Percentiles rank a stretch among this genome's conserved stretches.
These are phyloP conservation scores for Jamesozyma spencerorum DNA, from an alignment of 805 yeast species.

Conservation along the genomic window DNA sequence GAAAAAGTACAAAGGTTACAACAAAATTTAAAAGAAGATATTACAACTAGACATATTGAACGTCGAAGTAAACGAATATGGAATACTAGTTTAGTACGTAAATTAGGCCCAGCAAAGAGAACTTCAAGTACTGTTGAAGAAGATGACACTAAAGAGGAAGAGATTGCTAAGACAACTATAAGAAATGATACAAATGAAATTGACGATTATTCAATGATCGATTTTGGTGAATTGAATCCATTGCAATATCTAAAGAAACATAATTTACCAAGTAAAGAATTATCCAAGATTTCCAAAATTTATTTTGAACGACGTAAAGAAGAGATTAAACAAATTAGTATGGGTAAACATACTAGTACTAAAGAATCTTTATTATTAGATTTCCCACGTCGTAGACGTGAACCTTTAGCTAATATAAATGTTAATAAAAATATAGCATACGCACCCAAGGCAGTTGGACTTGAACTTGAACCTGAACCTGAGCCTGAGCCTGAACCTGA, in stretches of 20 bases:
- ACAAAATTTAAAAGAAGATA: constrained; percentile 22
- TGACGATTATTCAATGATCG: constrained; percentile 15
- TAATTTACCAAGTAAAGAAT: constrained; percentile 30
- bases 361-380: background rate
- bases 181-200: background rate
- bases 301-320: constrained; percentile 33
- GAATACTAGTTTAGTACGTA: constrained; percentile 16
- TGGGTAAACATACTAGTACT: constrained; percentile 17
- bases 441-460: too few relatives aligned
- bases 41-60: constrained; percentile 18
- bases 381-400: background rate
- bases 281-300: constrained; percentile 30
- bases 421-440: background rate
- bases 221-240: constrained; percentile 34
- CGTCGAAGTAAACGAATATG: constrained; percentile 24
- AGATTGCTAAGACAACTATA: background rate
- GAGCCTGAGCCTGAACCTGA: too few relatives aligned
- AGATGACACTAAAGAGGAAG: background rate
- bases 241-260: constrained; percentile 33
- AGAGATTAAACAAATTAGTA: constrained; percentile 26
- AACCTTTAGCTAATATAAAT: background rate
- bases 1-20: constrained; percentile 16
- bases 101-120: constrained; percentile 29
- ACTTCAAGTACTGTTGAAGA: constrained; percentile 7
- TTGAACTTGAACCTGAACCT: too few relatives aligned